Conservation (phyloP, 192 early-diverging fungal genomes). For the Podila verticillata region DNA sequence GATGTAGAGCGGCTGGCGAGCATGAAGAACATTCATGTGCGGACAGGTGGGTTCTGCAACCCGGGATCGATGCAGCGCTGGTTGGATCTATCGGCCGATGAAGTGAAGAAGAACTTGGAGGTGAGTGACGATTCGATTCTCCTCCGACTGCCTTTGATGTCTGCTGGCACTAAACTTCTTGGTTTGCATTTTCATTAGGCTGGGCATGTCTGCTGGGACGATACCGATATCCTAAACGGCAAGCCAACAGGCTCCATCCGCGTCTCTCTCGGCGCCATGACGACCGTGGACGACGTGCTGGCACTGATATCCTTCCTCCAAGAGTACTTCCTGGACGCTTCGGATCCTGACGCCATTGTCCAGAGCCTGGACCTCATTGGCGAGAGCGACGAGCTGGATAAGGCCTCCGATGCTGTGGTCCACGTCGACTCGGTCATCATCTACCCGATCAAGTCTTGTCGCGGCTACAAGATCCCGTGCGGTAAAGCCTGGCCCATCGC, state of each 20-base stretch:
- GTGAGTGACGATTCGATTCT: conserved; percentile 20
- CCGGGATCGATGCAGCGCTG: conserved; percentile 77
- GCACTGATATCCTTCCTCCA: conserved; percentile 68
- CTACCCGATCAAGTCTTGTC: conserved; percentile 85
- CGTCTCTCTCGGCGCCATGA: conserved; percentile 81
- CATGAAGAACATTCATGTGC: conserved; percentile 72
- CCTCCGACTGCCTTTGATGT: too few relatives aligned
- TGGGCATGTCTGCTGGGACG: conserved; percentile 80
- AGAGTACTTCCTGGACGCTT: conserved; percentile 62
- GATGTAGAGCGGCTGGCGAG: conserved; percentile 75
- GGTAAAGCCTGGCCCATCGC: conserved; percentile 64
- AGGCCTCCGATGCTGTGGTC: conserved; percentile 10
- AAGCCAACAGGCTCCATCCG: conserved; percentile 77
- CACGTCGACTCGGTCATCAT: conserved; percentile 33
- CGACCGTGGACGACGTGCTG: conserved; percentile 68
- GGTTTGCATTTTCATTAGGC: conserved; percentile 20
- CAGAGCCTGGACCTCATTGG: conserved; percentile 26
- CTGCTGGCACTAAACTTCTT: too few relatives aligned
- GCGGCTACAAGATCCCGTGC: conserved; percentile 60
- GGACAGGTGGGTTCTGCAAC: conserved; percentile 84
- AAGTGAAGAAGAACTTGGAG: conserved; percentile 60
- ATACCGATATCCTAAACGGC: conserved; percentile 74
- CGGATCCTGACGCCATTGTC: conserved; percentile 10
- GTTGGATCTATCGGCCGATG: conserved; percentile 64
- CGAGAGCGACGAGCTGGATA: neutral